These are phyloP conservation scores for Emericellopsis cladophorae DNA, from an alignment of 2,329 filamentous ascomycete species.

Conservation along the genomic window DNA sequence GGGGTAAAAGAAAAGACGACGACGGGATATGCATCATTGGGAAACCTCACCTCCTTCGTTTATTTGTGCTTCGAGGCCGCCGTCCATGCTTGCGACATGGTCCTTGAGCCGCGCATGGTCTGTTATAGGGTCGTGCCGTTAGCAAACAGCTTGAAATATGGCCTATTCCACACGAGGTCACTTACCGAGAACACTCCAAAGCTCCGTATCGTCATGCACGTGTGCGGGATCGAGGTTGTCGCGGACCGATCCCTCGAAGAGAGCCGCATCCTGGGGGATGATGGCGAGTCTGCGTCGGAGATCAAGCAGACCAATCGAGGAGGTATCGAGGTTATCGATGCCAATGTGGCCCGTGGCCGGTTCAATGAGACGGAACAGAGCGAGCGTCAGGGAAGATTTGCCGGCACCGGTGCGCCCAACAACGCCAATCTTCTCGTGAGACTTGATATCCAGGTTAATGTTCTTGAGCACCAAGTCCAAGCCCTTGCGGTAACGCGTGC, in stretches of 20 bases:
- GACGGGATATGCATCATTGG: conserved; percentile 1
- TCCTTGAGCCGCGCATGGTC: conserved; percentile 92
- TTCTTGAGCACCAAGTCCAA: conserved; percentile 90
- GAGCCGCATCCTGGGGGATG: conserved; percentile 91
- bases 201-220: conserved; percentile 89
- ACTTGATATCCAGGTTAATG: conserved; percentile 82
- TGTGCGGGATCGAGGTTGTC: conserved; percentile 94
- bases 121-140: conserved; percentile 25
- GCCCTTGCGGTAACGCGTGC: conserved; percentile 79
- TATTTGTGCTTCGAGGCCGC: conserved; percentile 79
- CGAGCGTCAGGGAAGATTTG: conserved; percentile 86
- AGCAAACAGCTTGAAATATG: conserved; percentile 1
- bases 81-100: conserved; percentile 74
- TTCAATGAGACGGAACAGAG: conserved; percentile 94
- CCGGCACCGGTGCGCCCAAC: conserved; percentile 93
- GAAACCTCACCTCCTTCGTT: conserved; percentile 79
- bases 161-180: conserved; percentile 7
- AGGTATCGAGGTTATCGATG: conserved; percentile 84
- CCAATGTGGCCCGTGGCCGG: conserved; percentile 69
- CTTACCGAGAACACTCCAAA: conserved; percentile 90
- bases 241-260: conserved; percentile 86
- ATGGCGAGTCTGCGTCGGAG: conserved; percentile 83
- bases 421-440: conserved; percentile 95
- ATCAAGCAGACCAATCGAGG: conserved; percentile 79
- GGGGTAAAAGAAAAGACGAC: conserved; percentile 6